Percentiles rank a stretch among this genome's conserved stretches.
phyloP scores from a whole-genome alignment of 116 monocot genomes.

The Cymodocea nodosa region DNA sequence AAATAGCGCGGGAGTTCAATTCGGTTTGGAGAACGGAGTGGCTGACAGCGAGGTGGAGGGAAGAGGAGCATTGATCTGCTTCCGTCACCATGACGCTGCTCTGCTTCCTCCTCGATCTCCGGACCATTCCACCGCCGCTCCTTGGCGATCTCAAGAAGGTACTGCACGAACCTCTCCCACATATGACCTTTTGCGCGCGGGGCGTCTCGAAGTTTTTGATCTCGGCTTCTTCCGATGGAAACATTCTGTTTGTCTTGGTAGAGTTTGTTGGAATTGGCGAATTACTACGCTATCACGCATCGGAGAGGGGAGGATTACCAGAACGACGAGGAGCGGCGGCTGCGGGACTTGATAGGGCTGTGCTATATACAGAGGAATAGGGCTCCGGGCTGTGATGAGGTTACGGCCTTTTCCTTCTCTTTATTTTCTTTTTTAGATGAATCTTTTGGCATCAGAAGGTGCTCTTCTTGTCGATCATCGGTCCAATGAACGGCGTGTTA shows the following conservation, averaged over 20 bases:
- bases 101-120: constrained; percentile 61
- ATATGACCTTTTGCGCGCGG: neutral
- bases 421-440: neutral
- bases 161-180: neutral
- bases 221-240: neutral
- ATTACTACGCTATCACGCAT: constrained; percentile 42
- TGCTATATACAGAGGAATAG: constrained; percentile 41
- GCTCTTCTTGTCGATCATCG: neutral
- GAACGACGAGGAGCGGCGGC: constrained; percentile 6
- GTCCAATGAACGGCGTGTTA: neutral
- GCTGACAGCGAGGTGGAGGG: neutral
- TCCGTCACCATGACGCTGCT: constrained; percentile 27
- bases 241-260: neutral
- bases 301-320: constrained; percentile 11
- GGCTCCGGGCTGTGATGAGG: constrained; percentile 27
- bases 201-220: neutral
- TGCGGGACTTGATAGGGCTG: constrained; percentile 45
- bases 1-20: neutral
- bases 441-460: neutral
- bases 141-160: constrained; percentile 48
- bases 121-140: constrained; percentile 26
- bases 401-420: neutral
- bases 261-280: constrained; percentile 64
- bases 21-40: neutral
- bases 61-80: neutral